phyloP scores from a whole-genome alignment of 805 yeast genomes.

The Saccharomycopsis oosterbeekiorum region DNA sequence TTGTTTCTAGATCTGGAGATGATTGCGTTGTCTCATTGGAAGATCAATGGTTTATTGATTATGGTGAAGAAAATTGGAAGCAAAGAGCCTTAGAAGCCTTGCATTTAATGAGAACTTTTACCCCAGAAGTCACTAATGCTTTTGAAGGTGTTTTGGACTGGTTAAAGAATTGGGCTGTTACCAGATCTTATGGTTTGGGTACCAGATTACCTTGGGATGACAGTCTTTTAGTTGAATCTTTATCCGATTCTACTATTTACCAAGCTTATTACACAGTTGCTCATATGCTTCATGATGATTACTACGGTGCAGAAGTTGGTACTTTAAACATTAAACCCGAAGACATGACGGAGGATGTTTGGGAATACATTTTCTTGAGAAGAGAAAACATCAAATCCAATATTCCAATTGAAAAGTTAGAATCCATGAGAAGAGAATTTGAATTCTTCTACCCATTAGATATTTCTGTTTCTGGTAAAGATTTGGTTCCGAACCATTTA shows the following conservation, averaged over 20 bases:
- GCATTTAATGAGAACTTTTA: slow-evolving; percentile 63
- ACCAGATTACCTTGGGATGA: slow-evolving; percentile 95
- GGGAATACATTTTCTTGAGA: slow-evolving; percentile 80
- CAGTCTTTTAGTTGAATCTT: slow-evolving; percentile 82
- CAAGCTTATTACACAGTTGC: slow-evolving; percentile 90
- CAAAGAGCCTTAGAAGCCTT: slow-evolving; percentile 71
- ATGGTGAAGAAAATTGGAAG: slow-evolving; percentile 93
- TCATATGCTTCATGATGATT: slow-evolving; percentile 78
- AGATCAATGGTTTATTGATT: slow-evolving; percentile 97
- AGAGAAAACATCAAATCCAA: slow-evolving; percentile 45
- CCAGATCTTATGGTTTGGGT: slow-evolving; percentile 94
- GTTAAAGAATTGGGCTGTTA: slow-evolving; percentile 97
- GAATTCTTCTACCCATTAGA: slow-evolving; percentile 96
- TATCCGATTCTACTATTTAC: slow-evolving; percentile 92
- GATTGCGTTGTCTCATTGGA: slow-evolving; percentile 93
- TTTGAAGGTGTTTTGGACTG: slow-evolving; percentile 92
- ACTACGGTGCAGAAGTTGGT: slow-evolving; percentile 70
- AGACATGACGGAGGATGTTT: slow-evolving; percentile 86
- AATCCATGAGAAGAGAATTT: slow-evolving; percentile 80
- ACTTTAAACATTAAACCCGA: slow-evolving; percentile 65
- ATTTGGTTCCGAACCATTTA: slow-evolving; percentile 92
- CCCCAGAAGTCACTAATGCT: slow-evolving; percentile 78
- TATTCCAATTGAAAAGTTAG: slow-evolving; percentile 59
- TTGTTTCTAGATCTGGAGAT: slow-evolving; percentile 92
- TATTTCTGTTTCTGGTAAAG: slow-evolving; percentile 88